These are phyloP conservation scores for Syzygium aromaticum DNA, from an alignment of 345 rosid genomes.

Conservation along the genomic window DNA sequence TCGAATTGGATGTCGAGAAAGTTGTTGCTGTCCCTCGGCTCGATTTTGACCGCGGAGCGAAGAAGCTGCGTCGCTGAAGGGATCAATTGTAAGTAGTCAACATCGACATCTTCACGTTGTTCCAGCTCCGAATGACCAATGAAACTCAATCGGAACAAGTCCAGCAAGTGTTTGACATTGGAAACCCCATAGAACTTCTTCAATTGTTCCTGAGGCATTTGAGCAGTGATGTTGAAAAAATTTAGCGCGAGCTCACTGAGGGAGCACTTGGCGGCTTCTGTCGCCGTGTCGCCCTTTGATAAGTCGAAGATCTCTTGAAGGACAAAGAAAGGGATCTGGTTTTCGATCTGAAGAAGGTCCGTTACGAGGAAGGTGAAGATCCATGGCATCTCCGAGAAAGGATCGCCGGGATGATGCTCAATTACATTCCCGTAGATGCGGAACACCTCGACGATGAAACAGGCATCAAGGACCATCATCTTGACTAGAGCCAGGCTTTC, in stretches of 20 bases:
- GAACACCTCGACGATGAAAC: constrained; percentile 28
- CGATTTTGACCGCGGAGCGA: constrained; percentile 24
- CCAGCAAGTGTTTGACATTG: constrained; percentile 29
- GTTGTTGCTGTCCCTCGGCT: not conserved
- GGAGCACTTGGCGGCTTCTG: not conserved
- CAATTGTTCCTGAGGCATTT: constrained; percentile 6
- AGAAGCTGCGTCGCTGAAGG: constrained; percentile 36
- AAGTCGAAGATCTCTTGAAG: constrained; percentile 21
- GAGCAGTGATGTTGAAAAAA: constrained; percentile 25
- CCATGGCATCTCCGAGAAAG: constrained; percentile 33
- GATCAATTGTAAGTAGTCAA: not conserved
- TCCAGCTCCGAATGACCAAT: not conserved
- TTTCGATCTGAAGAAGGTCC: constrained; percentile 23
- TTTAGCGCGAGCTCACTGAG: constrained; percentile 19
- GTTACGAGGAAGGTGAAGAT: constrained; percentile 8
- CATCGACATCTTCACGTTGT: not conserved
- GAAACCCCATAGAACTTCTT: not conserved
- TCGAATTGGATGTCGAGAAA: constrained; percentile 21
- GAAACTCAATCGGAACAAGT: constrained; percentile 27
- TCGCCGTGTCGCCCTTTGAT: not conserved
- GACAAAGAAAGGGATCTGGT: constrained; percentile 40
- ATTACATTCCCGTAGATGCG: constrained; percentile 16
- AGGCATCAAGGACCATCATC: constrained; percentile 52
- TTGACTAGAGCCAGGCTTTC: constrained; percentile 8
- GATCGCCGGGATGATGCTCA: constrained; percentile 23